phyloP scores from a whole-genome alignment of 495 filamentous ascomycete species.

The Elaphomyces granulatus region DNA sequence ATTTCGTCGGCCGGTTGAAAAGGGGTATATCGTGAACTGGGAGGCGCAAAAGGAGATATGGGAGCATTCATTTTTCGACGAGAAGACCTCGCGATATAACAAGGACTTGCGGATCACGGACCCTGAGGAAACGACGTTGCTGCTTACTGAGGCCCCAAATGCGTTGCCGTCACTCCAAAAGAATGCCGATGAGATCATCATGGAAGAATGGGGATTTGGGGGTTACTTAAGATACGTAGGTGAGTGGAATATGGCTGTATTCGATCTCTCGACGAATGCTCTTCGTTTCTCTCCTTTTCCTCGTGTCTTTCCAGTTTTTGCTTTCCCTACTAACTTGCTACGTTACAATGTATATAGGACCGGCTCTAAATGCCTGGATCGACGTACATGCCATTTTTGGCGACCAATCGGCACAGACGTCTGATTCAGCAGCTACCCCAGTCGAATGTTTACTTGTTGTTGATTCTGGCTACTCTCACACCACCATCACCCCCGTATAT shows the following conservation, averaged over 20 bases:
- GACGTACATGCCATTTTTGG: constrained; percentile 52
- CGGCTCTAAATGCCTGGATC: constrained; percentile 74
- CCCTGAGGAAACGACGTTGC: constrained; percentile 62
- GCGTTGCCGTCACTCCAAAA: constrained; percentile 62
- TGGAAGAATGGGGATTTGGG: constrained; percentile 95
- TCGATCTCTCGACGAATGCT: not conserved
- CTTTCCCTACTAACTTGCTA: too few species aligned
- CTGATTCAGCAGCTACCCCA: constrained; percentile 32
- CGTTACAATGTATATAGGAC: too few species aligned
- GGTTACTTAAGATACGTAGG: constrained; percentile 61
- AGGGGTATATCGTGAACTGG: constrained; percentile 93
- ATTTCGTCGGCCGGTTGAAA: constrained; percentile 86
- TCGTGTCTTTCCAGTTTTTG: not conserved
- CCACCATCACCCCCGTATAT: constrained; percentile 78
- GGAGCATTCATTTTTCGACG: constrained; percentile 78
- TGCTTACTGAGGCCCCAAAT: constrained; percentile 89
- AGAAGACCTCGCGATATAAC: constrained; percentile 42
- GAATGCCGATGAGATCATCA: constrained; percentile 90
- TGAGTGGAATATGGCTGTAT: constrained; percentile 10
- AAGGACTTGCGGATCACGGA: constrained; percentile 22
- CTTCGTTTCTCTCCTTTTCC: not conserved
- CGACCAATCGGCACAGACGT: constrained; percentile 22
- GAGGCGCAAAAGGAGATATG: constrained; percentile 92
- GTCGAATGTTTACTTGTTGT: constrained; percentile 75
- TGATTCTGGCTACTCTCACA: constrained; percentile 88